Evolutionary conservation across 1,139 yeast genomes (phyloP), one percentile per base, ranked within the genome.

Genomic region (Arxiozyma telluris): DNA sequence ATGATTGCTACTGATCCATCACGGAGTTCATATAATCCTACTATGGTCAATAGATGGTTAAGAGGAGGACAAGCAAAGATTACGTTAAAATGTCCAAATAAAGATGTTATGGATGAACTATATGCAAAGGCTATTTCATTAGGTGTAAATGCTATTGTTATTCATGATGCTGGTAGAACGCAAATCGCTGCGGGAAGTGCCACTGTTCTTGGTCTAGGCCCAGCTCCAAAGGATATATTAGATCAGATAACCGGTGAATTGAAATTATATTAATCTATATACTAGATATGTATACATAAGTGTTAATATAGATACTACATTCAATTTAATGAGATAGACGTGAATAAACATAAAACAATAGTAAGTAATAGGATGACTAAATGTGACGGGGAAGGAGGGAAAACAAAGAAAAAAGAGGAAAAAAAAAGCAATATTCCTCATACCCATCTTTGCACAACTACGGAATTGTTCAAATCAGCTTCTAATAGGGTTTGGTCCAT

Each of bases 161-260:
- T 94, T 42, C 95, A 87, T 62, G 99, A 93, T 72, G 98, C 98
- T 38, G 98, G 98, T 4, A 78, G 98, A 64, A 94, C 98, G 0
- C 98, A 93, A 68, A 83, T 93, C 51, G 96, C 90, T 12, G 87
- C 96, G 6, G 98, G 98, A 0, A 83, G 94, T 58, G 95, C 96
- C 3, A 93, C 98, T 0, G 98, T 94, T 0, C 73, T 93, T 34
- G 98, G 98, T 0, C 69, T 93, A 39, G 98, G 99, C 0, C 99
- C 99, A 1, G 98, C 96, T 17, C 98, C 98, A n/a, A 87, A 87
- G 63, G 66, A 78, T 0, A 82, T 84, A 0, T 70, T 93, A 55
- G 96, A 93, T 67, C 81, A 84, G 64, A 82, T 93, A 53, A 90
- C 98, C 0, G 84, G 88, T 11, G 83, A 78, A 41, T 75, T 93